Percentiles rank a stretch among this genome's conserved stretches.
phyloP scores from a whole-genome alignment of 371 early-diverging fungal species.

The Mortierella sp. region DNA sequence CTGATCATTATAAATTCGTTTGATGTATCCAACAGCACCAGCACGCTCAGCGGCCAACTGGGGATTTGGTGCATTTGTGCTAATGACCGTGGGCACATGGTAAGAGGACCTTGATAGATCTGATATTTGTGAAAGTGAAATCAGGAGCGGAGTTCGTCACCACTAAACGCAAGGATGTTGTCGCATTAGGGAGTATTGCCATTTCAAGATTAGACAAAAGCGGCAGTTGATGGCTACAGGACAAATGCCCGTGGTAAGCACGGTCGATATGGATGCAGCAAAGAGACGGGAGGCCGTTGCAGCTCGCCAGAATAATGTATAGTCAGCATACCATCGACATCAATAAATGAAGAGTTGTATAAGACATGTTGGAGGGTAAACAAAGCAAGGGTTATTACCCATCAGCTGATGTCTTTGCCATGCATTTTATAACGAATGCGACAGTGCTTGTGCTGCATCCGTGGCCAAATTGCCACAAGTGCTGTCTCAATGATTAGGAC shows the following conservation, averaged over 20 bases:
- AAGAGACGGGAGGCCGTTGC: slow-evolving; percentile 48
- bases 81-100: slow-evolving; percentile 54
- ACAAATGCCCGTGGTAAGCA: slow-evolving; percentile 50
- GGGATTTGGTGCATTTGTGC: slow-evolving; percentile 49
- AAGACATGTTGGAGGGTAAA: too few species aligned
- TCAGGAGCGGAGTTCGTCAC: too few species aligned
- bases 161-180: too few species aligned
- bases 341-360: too few species aligned
- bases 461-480: too few species aligned
- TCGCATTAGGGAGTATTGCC: slow-evolving; percentile 48
- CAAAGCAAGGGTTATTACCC: too few species aligned
- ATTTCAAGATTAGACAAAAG: slow-evolving; percentile 45
- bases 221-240: slow-evolving; percentile 51
- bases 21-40: slow-evolving; percentile 5
- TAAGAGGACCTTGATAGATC: not conserved
- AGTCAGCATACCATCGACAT: not conserved
- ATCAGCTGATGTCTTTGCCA: too few species aligned
- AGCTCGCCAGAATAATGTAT: slow-evolving; percentile 45
- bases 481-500: too few species aligned
- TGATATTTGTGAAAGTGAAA: too few species aligned
- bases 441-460: too few species aligned
- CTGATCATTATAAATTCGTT: not conserved
- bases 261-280: slow-evolving; percentile 50
- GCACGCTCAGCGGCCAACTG: slow-evolving; percentile 47
- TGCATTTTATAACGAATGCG: too few species aligned